phyloP scores from a whole-genome alignment of 2,329 filamentous ascomycete species.

The Alternaria sp. region DNA sequence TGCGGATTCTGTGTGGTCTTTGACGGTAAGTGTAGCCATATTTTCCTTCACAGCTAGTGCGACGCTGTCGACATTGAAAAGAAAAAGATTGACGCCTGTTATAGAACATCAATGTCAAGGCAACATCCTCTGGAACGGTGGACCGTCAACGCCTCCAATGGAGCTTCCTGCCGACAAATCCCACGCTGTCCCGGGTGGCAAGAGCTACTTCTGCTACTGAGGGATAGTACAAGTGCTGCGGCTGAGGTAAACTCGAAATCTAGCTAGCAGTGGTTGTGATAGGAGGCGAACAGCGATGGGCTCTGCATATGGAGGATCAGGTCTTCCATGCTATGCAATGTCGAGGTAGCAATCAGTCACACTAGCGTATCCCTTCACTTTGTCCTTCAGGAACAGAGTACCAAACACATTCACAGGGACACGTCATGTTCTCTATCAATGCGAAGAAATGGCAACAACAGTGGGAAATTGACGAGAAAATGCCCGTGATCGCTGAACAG shows the following conservation, averaged over 20 bases:
- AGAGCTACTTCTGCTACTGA: slow-evolving; percentile 8
- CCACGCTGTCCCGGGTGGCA: not conserved
- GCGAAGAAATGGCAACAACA: not conserved
- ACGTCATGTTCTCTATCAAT: not conserved
- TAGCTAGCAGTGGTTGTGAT: not conserved
- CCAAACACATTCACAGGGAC: not conserved
- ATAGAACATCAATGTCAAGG: not conserved
- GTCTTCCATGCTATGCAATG: not conserved
- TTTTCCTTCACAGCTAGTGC: no score
- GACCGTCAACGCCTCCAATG: not conserved
- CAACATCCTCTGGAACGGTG: not conserved
- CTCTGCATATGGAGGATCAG: not conserved
- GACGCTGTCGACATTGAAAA: not conserved
- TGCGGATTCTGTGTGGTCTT: slow-evolving; percentile 12
- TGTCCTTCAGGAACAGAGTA: not conserved
- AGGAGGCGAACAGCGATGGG: not conserved
- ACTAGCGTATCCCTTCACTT: not conserved
- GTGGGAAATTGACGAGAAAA: not conserved
- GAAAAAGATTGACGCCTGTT: not conserved
- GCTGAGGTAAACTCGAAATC: not conserved
- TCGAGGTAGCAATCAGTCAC: not conserved
- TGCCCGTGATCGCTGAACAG: not conserved
- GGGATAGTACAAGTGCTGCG: not conserved
- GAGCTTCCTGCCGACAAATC: not conserved
- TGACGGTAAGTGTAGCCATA: not conserved